Conservation (phyloP, 805 yeast genomes). For the Teunomyces lycoperdinae region DNA sequence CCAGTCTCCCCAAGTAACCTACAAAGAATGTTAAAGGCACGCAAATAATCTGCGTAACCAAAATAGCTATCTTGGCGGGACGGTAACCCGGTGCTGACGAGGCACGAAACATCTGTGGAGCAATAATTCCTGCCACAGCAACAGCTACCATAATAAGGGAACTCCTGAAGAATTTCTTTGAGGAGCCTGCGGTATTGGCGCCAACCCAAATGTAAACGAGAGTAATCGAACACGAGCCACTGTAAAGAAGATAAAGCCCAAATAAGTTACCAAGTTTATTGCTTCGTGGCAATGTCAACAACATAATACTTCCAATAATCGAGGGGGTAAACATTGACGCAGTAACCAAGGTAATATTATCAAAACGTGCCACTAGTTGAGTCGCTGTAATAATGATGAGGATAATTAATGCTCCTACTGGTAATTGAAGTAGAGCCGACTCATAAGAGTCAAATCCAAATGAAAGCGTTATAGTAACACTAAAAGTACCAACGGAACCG, state of each 20-base stretch:
- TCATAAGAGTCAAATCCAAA: constrained; percentile 47
- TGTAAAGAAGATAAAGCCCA: constrained; percentile 49
- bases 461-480: constrained; percentile 49
- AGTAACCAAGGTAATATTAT: constrained; percentile 24
- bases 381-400: constrained; percentile 30
- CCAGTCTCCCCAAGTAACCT: constrained; percentile 43
- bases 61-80: constrained; percentile 56
- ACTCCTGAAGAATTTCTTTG: constrained; percentile 64
- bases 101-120: constrained; percentile 64
- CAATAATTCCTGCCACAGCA: constrained; percentile 63
- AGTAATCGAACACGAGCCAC: constrained; percentile 57
- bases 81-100: constrained; percentile 52
- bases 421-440: constrained; percentile 53
- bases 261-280: constrained; percentile 45
- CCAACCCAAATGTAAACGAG: constrained; percentile 60
- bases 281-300: constrained; percentile 27
- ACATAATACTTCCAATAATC: constrained; percentile 38
- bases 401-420: constrained; percentile 36
- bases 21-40: constrained; percentile 43
- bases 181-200: constrained; percentile 68
- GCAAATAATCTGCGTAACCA: constrained; percentile 49
- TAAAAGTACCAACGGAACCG: constrained; percentile 52
- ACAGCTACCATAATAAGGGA: constrained; percentile 62
- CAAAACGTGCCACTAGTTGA: constrained; percentile 25
- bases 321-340: constrained; percentile 32